Evolutionary conservation across 495 filamentous ascomycete species (phyloP), one percentile per base, ranked within the genome.

Genomic region (Penicillium cataractarum): DNA sequence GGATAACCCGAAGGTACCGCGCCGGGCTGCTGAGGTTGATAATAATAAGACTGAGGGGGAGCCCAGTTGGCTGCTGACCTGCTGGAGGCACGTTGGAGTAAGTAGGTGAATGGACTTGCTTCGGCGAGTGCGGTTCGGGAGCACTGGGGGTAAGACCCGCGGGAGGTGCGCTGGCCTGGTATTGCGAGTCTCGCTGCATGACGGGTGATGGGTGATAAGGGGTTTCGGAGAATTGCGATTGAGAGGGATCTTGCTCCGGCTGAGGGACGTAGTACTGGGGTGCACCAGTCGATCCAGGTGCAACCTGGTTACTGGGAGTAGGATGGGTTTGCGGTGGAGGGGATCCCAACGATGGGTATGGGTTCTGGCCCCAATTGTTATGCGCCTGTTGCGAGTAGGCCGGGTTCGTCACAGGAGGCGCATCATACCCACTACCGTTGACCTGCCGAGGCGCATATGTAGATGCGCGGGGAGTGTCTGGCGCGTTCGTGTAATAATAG

Each of bases 401-500:
- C 32, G 67, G 70, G 57, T 65, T 76, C 67, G 69, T 72, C 39
- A 65, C 65, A 17, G 56, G 54, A 40, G 58, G 42, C 9, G 58
- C 65, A 31, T 70, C 68, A 52, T 65, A 66, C 2, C 63, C 63
- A 17, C 60, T 62, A 32, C 54, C 48, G 39, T 73, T 72, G 12
- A 62, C 60, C n/a, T 64, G 67, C n/a, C 78, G 79, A 26, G 82
- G 80, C 17, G 81, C 71, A 64, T 88, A 87, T 57, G 50, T 59
- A 13, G 74, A 40, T 21, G 67, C 61, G n/a, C 57, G 71, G 19
- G 68, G 62, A 17, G 59, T 65, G 21, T 89, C 89, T 15, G 82
- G 74, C 19, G 82, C 71, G 65, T 89, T 89, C 32, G 86, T 85
- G 32, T 87, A 90, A 69, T 97, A 97, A 70, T 87, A 97, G 73